phyloP scores from a whole-genome alignment of 768 basidiomycete genomes.

The Neoboletus brunneissimus region DNA sequence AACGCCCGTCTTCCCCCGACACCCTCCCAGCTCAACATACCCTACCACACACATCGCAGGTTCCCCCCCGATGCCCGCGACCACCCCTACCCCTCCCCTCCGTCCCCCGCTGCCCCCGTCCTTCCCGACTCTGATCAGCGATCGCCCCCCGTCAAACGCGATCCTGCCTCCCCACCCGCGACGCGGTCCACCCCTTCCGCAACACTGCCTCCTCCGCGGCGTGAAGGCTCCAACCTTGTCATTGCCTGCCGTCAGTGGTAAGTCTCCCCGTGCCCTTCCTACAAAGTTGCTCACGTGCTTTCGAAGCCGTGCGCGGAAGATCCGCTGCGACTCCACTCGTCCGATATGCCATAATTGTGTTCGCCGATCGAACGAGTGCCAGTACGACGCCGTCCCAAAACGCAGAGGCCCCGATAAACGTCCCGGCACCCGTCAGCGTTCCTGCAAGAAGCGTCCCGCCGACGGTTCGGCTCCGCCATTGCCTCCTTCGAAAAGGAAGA shows the following conservation, averaged over 20 bases:
- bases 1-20: constrained; percentile 43
- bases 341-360: constrained; percentile 81
- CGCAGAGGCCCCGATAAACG: constrained; percentile 84
- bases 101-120: constrained; percentile 17
- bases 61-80: constrained; percentile 38
- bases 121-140: constrained; percentile 26
- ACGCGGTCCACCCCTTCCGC: constrained; percentile 26
- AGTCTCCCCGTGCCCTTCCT: constrained; percentile 35
- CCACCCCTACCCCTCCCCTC: constrained; percentile 36
- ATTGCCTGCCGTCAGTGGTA: constrained; percentile 86
- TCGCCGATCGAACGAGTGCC: constrained; percentile 72
- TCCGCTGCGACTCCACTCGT: constrained; percentile 80
- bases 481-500: constrained; percentile 55
- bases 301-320: constrained; percentile 77
- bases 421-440: constrained; percentile 78
- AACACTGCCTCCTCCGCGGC: constrained; percentile 36
- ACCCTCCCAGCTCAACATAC: constrained; percentile 19
- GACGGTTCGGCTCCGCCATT: constrained; percentile 50
- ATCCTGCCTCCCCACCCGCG: constrained; percentile 39
- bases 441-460: constrained; percentile 75
- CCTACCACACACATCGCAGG: constrained; percentile 31
- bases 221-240: constrained; percentile 64
- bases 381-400: constrained; percentile 78
- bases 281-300: constrained; percentile 30
- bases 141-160: constrained; percentile 43